phyloP scores from a whole-genome alignment of 495 filamentous ascomycete species.

The Daldinia vernicosa region DNA sequence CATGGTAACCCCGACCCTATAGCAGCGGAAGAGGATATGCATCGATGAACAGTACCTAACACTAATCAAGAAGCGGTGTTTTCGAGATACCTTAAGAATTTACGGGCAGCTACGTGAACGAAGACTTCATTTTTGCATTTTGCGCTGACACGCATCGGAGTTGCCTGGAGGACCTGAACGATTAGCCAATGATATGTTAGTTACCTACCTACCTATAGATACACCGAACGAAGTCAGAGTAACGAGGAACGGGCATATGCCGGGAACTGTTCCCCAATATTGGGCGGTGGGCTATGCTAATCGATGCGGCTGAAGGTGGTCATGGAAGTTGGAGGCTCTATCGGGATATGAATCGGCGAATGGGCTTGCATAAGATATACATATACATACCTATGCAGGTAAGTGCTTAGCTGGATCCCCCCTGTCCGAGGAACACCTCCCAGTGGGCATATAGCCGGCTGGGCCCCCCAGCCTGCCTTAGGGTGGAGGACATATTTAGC shows the following conservation, averaged over 20 bases:
- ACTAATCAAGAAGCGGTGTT: too few relatives aligned
- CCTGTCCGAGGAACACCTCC: not conserved
- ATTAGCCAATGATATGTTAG: not conserved
- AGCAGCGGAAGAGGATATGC: too few relatives aligned
- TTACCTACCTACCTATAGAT: too few relatives aligned
- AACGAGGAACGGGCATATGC: not conserved
- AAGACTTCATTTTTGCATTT: not conserved
- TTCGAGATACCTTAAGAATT: not conserved
- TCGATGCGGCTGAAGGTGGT: constrained; percentile 11
- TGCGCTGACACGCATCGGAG: not conserved
- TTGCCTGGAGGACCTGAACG: not conserved
- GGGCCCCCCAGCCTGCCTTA: not conserved
- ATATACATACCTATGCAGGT: not conserved
- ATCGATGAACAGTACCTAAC: too few relatives aligned
- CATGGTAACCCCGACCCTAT: not conserved
- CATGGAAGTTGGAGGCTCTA: not conserved
- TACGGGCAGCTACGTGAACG: not conserved
- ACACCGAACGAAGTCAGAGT: not conserved
- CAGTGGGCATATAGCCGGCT: not conserved
- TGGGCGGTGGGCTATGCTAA: not conserved
- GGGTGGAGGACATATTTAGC: not conserved
- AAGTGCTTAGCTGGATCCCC: not conserved
- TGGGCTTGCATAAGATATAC: not conserved
- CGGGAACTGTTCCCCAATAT: not conserved
- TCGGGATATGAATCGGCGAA: constrained; percentile 3